Evolutionary conservation across 1,284 basidiomycete genomes (phyloP), one percentile per base, ranked within the genome.

Genomic region (Peniophora sp.): DNA sequence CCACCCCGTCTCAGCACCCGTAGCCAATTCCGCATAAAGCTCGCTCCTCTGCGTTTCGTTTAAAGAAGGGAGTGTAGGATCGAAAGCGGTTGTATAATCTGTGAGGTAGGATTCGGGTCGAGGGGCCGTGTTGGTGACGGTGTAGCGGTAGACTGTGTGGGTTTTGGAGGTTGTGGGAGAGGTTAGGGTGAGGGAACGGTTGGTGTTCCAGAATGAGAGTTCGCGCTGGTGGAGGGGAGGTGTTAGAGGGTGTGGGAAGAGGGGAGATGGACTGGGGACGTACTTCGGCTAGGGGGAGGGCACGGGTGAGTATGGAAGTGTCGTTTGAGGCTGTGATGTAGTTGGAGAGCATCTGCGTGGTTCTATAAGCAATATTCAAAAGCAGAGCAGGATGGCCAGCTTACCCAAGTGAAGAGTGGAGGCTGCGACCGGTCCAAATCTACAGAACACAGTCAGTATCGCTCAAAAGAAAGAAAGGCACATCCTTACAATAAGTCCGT

Each of bases 401-500:
- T 55, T 54, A 87, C 87, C 60, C 85, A 83, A 45, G 86, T 79
- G 66, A 93, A 93, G 34, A 95, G 63, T 2, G 93, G 92, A 9
- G 93, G 92, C 65, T 97, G 93, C 23, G 91, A 94, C 48, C 93
- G 81, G 62, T 95, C 80, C 55, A 96, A 68, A 67, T 96, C n/a
- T n/a, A n/a, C n/a, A n/a, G n/a, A n/a, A n/a, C n/a, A n/a, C n/a
- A n/a, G n/a, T n/a, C n/a, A 85, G 34, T 17, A 6, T 12, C 14
- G 10, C 20, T 23, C 22, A 10, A 17, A n/a, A n/a, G 34, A 27
- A 41, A 27, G n/a, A 14, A 45, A n/a, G 27, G 20, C 6, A 58
- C 75, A 56, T 59, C 84, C 85, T n/a, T n/a, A n/a, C n/a, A 89
- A 58, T 91, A 90, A 47, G 84, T 84, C 2, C 89, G 76, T 14